Conservation (phyloP, 2,329 filamentous ascomycete species). For the Zymoseptoria tritici region DNA sequence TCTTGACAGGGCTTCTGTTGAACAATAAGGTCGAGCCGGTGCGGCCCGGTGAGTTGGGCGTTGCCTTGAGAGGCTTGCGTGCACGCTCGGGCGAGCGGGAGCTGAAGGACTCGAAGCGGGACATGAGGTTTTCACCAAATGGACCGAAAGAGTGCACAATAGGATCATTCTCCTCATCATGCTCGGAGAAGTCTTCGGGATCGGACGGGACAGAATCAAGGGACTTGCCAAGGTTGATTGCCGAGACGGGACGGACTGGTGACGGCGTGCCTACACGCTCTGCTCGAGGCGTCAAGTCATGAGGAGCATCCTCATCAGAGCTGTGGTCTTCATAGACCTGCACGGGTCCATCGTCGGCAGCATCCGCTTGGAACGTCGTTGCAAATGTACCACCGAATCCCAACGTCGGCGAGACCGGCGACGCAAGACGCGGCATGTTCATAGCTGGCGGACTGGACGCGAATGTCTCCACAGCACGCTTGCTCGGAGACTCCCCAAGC, state of each 20-base stretch:
- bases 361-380: slow-evolving; percentile 34
- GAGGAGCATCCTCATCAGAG: slow-evolving; percentile 44
- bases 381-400: slow-evolving; percentile 34
- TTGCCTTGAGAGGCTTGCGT: slow-evolving; percentile 27
- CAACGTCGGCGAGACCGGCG: slow-evolving; percentile 64
- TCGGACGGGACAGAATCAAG: slow-evolving; percentile 21
- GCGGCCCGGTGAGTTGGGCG: slow-evolving; percentile 23
- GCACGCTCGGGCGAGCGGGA: slow-evolving; percentile 55
- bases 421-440: slow-evolving; percentile 54
- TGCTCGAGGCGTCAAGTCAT: slow-evolving; percentile 22
- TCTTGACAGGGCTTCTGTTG: slow-evolving; percentile 49
- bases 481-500: slow-evolving; percentile 54
- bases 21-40: slow-evolving; percentile 16
- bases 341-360: slow-evolving; percentile 41
- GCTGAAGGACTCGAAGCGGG: slow-evolving; percentile 70
- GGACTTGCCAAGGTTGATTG: slow-evolving; percentile 10
- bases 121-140: slow-evolving; percentile 78
- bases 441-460: slow-evolving; percentile 56
- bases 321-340: slow-evolving; percentile 68
- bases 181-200: slow-evolving; percentile 62
- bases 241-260: slow-evolving; percentile 11
- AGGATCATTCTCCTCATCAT: slow-evolving; percentile 90
- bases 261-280: slow-evolving; percentile 11
- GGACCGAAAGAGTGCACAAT: slow-evolving; percentile 88
- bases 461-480: slow-evolving; percentile 40